Evolutionary conservation across 78 protist species (phyloP).

Genomic region (Guillardia theta): DNA sequence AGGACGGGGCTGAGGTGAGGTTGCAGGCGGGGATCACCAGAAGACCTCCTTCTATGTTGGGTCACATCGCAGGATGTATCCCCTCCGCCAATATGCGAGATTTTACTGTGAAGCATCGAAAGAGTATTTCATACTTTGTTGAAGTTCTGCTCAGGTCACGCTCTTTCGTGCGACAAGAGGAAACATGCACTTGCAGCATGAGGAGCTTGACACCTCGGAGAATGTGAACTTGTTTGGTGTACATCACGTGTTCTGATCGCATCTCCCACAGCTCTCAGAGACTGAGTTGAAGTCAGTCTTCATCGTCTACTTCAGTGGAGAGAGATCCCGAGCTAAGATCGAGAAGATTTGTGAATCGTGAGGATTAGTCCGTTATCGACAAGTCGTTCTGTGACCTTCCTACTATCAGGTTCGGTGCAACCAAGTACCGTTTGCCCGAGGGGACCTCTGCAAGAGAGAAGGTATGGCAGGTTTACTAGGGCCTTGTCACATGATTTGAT

Average conservation of each 20-base stretch:
- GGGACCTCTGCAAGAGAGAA: too few relatives aligned
- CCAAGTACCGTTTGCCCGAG: slow-evolving; percentile 71
- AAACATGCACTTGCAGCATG: slow-evolving; percentile 75
- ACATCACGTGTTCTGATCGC: too few relatives aligned
- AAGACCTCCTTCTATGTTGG: neutral
- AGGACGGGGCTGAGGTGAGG: too few relatives aligned
- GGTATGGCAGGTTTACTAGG: too few relatives aligned
- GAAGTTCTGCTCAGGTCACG: neutral
- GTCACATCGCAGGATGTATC: slow-evolving; percentile 5
- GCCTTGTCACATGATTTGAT: too few relatives aligned
- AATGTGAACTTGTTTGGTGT: too few relatives aligned
- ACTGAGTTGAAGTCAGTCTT: slow-evolving; percentile 68
- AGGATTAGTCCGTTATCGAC: too few relatives aligned
- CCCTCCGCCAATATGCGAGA: neutral
- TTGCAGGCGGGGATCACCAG: neutral
- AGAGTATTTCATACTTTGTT: neutral
- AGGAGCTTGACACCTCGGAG: slow-evolving; percentile 64
- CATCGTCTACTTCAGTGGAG: slow-evolving; percentile 84
- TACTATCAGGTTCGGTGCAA: too few relatives aligned
- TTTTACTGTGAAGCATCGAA: neutral
- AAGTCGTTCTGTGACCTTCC: too few relatives aligned
- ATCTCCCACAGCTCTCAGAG: too few relatives aligned
- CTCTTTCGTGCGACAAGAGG: slow-evolving; percentile 78
- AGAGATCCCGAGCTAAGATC: slow-evolving; percentile 67
- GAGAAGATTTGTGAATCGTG: slow-evolving; percentile 78